These are phyloP conservation scores for Globisporangium heterothallicum DNA, from an alignment of 352 stramenopile species.

Conservation along the genomic window DNA sequence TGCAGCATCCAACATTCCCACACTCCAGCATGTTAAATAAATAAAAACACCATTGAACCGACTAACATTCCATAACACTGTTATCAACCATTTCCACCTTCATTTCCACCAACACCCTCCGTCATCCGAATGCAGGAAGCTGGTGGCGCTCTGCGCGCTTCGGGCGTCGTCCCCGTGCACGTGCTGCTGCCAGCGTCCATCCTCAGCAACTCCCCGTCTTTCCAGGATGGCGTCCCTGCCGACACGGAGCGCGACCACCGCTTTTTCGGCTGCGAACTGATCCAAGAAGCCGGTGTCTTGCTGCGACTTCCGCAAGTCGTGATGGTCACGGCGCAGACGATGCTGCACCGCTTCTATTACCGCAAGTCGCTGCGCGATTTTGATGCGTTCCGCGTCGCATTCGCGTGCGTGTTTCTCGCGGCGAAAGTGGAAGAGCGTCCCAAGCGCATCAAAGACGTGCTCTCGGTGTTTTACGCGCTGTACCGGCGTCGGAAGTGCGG, in stretches of 20 bases:
- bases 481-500: constrained; percentile 62
- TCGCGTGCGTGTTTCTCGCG: constrained; percentile 86
- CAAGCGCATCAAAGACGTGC: constrained; percentile 71
- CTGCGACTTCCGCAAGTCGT: constrained; percentile 86
- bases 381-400: constrained; percentile 86
- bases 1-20: no score
- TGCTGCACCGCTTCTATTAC: constrained; percentile 90
- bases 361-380: constrained; percentile 80
- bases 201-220: constrained; percentile 45
- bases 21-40: no score
- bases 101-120: no score
- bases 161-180: constrained; percentile 9
- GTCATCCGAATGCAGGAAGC: no score
- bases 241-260: constrained; percentile 50
- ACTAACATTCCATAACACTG: no score
- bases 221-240: constrained; percentile 28
- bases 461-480: constrained; percentile 88
- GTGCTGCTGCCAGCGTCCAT: constrained; percentile 44
- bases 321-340: constrained; percentile 86
- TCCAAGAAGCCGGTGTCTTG: constrained; percentile 86
- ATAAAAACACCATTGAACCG: no score
- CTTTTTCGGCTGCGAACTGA: constrained; percentile 87
- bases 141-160: background rate
- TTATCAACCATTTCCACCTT: no score
- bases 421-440: constrained; percentile 88